phyloP scores from a whole-genome alignment of 139 green algal genomes.

The Ettlia oleoabundans region DNA sequence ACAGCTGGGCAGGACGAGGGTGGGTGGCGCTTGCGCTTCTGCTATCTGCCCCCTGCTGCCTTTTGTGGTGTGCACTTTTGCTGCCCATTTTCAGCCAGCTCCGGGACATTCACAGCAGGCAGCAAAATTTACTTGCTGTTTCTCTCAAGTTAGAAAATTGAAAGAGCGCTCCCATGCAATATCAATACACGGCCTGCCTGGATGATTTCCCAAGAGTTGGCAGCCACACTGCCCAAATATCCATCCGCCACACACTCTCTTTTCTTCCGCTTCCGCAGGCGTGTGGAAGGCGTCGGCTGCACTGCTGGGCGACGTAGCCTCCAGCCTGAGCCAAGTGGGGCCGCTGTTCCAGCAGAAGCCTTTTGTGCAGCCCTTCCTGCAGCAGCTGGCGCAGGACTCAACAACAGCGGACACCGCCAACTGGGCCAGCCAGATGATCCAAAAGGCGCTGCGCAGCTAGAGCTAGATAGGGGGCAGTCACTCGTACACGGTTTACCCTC shows the following conservation, averaged over 20 bases:
- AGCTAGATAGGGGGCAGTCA: background rate
- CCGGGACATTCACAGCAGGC: too few relatives aligned
- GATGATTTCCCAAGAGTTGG: too few relatives aligned
- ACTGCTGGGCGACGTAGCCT: constrained; percentile 78
- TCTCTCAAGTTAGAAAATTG: too few relatives aligned
- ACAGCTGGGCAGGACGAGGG: constrained; percentile 52
- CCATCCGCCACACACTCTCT: background rate
- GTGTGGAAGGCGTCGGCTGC: constrained; percentile 69
- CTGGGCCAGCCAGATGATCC: constrained; percentile 46
- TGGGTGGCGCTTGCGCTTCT: background rate
- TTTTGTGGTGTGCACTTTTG: background rate
- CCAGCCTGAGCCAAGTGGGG: constrained; percentile 45
- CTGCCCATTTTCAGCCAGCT: background rate
- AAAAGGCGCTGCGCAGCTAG: constrained; percentile 22
- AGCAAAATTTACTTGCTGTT: too few relatives aligned
- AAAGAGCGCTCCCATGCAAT: too few relatives aligned
- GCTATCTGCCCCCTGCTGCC: background rate
- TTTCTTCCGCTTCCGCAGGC: background rate
- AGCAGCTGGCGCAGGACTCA: constrained; percentile 29
- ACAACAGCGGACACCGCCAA: constrained; percentile 28
- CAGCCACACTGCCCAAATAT: background rate
- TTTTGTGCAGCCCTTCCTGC: constrained; percentile 53
- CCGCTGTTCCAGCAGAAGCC: constrained; percentile 54
- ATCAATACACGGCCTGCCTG: too few relatives aligned
- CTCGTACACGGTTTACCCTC: background rate